Evolutionary conservation across 2,329 filamentous ascomycete species (phyloP), one percentile per base, ranked within the genome.

Genomic region (Alternaria angustiovoidea): DNA sequence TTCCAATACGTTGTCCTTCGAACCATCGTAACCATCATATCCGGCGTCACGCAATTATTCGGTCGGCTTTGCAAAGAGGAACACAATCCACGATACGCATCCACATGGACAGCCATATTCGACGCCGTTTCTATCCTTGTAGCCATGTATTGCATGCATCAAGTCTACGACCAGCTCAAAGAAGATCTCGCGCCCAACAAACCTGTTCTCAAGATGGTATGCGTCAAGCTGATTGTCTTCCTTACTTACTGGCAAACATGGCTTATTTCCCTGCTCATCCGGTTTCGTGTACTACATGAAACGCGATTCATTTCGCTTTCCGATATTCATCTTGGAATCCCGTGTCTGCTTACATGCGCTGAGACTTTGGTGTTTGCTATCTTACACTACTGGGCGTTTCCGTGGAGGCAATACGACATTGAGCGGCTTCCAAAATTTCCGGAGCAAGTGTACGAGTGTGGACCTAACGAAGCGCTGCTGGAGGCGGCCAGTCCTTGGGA

Each of bases 171-270:
- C 30, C 92, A 96, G 77, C 83, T 95, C 46, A 88, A 87, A 64
- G 80, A 84, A 1, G 87, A 91, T 59, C 84, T 96, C 26, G 83
- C 85, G 7, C 85, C 89, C 54, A 87, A 96, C 73, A 84, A 81
- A 18, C 91, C 92, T 0, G 90, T 94, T 66, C 79, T 94, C 65
- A 96, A 96, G 78, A 88, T 96, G 26, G 75, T 93, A 20, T 91
- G 92, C 71, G 95, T 97, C 80, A 96, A 96, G 79, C 85, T 96
- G 28, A 92, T 96, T 73, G 93, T 96, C 72, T 96, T 96, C 82
- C 85, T 97, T 67, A 93, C 90, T 36, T 96, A 96, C 78, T 96
- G 93, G 93, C 93, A 97, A 74, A 49, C 46, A 38, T 49, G 46
- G 46, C 46, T 49, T 36, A 73, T 90, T 59, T 80, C 91, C 20